These are phyloP conservation scores for Chrysopogon serrulatus DNA, from an alignment of 176 grass and related monocot species.

Conservation along the genomic window DNA sequence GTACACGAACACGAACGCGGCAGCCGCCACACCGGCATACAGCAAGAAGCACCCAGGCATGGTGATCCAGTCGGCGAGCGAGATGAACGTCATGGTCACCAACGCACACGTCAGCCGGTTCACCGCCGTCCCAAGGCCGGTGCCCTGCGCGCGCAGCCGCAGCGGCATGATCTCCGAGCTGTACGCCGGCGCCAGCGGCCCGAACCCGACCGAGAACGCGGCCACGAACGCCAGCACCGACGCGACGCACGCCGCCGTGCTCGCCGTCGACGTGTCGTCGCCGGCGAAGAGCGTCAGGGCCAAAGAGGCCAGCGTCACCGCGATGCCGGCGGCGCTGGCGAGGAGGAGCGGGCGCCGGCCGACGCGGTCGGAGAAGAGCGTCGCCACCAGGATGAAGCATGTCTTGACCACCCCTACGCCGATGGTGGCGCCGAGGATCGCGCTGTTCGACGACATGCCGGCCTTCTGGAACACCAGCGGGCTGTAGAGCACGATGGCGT, in stretches of 20 bases:
- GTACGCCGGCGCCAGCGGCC: slow-evolving; percentile 28
- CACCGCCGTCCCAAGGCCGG: not conserved
- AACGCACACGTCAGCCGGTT: not conserved
- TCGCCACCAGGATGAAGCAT: slow-evolving; percentile 34
- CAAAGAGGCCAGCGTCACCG: slow-evolving; percentile 22
- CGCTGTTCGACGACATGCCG: slow-evolving; percentile 17
- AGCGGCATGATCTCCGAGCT: slow-evolving; percentile 11
- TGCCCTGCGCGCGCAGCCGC: not conserved
- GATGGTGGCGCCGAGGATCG: slow-evolving; percentile 38
- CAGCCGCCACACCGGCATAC: not conserved
- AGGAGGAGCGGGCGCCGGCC: slow-evolving; percentile 39
- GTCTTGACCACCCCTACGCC: slow-evolving; percentile 34
- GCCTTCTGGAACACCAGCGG: slow-evolving; percentile 27
- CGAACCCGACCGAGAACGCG: slow-evolving; percentile 46
- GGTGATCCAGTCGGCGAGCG: not conserved
- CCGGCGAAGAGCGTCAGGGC: not conserved
- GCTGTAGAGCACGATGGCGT: slow-evolving; percentile 39
- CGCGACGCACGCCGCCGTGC: slow-evolving; percentile 2
- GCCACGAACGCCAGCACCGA: slow-evolving; percentile 28
- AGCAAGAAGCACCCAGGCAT: not conserved
- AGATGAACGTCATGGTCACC: not conserved
- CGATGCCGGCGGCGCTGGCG: slow-evolving; percentile 18
- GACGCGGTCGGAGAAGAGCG: slow-evolving; percentile 33
- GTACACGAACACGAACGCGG: not conserved
- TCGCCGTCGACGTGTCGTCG: no score